These are phyloP conservation scores for Phytophthora niederhauseri DNA, from an alignment of 352 stramenopile species.

Conservation along the genomic window DNA sequence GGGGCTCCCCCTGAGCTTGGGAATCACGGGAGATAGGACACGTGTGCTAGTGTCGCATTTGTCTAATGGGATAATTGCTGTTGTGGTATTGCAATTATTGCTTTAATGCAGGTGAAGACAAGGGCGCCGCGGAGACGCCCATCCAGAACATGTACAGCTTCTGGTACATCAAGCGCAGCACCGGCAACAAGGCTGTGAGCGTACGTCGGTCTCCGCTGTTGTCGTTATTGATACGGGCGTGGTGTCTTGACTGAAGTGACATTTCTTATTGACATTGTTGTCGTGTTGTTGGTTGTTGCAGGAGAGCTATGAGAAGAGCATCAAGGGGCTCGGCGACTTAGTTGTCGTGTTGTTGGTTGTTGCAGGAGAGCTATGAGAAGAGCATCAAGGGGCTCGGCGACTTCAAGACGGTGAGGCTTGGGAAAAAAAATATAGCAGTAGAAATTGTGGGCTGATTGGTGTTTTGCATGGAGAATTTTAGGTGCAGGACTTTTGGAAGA, in stretches of 20 bases:
- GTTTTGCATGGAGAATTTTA: conserved; percentile 19
- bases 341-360: neutral
- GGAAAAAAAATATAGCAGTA: neutral
- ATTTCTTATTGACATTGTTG: conserved; percentile 9
- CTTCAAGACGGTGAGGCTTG: conserved; percentile 85
- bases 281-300: conserved; percentile 22
- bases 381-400: conserved; percentile 93
- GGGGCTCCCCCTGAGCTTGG: neutral
- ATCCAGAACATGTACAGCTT: conserved; percentile 93
- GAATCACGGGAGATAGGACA: conserved; percentile 3
- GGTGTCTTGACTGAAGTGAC: neutral
- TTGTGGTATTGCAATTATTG: conserved; percentile 18
- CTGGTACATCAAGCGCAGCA: conserved; percentile 91
- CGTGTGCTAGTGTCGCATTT: conserved; percentile 5
- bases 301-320: conserved; percentile 95
- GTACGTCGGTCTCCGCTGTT: conserved; percentile 35
- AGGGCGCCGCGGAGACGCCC: conserved; percentile 50
- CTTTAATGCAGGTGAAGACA: conserved; percentile 31
- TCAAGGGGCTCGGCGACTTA: conserved; percentile 94
- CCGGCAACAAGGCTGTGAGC: conserved; percentile 74
- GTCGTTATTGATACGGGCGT: neutral
- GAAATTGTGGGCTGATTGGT: conserved; percentile 6
- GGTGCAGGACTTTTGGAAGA: conserved; percentile 93
- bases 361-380: conserved; percentile 93
- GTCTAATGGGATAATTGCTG: conserved; percentile 12